Evolutionary conservation across 148 eudicot genomes (phyloP).

Genomic region (Silene latifolia): DNA sequence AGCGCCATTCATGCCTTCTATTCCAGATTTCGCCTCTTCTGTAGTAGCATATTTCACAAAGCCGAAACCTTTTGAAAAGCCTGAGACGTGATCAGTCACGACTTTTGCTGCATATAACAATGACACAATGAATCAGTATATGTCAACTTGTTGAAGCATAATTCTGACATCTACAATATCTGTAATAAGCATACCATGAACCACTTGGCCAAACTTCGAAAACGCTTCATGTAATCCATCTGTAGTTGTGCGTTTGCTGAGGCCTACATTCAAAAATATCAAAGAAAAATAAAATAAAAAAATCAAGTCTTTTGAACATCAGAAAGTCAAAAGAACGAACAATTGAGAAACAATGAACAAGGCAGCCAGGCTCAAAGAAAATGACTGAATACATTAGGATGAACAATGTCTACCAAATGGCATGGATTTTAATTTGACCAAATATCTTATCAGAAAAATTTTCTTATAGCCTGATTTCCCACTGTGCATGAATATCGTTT

Average conservation of each 20-base stretch:
- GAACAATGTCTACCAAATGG: not conserved
- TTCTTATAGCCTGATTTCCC: too few relatives aligned
- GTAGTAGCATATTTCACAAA: constrained; percentile 68
- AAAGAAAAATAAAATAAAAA: not conserved
- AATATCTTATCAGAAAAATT: too few relatives aligned
- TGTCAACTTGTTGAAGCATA: not conserved
- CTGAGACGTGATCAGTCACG: constrained; percentile 75
- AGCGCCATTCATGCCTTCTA: constrained; percentile 83
- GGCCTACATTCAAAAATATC: constrained; percentile 32
- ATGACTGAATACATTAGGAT: not conserved
- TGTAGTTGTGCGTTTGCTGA: constrained; percentile 65
- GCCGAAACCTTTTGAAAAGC: constrained; percentile 82
- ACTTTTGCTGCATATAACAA: constrained; percentile 66
- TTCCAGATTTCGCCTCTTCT: constrained; percentile 69
- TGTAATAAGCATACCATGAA: constrained; percentile 34
- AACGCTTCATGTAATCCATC: constrained; percentile 55
- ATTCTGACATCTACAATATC: not conserved
- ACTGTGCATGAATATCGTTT: too few relatives aligned
- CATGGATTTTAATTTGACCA: not conserved
- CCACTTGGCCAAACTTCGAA: constrained; percentile 59
- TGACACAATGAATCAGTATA: constrained; percentile 12
- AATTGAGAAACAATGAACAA: not conserved
- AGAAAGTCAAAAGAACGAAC: not conserved
- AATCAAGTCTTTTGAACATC: not conserved
- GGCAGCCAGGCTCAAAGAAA: not conserved